Conservation (phyloP, 1,284 basidiomycete genomes). For the Fomes fomentarius region DNA sequence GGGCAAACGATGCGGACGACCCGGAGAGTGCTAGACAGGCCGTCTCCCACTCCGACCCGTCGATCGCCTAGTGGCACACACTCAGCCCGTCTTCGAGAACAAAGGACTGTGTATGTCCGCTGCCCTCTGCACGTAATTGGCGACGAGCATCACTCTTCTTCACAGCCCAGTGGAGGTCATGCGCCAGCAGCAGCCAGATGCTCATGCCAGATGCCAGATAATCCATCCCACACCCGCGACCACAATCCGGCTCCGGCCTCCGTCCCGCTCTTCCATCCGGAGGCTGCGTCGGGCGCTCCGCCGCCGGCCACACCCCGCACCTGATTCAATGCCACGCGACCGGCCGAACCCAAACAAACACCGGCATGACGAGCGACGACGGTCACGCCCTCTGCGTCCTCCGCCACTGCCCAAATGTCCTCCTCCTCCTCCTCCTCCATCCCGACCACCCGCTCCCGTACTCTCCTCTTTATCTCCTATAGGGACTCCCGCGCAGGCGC, state of each 20-base stretch:
- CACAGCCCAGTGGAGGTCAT: conserved; percentile 16
- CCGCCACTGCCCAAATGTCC: conserved; percentile 32
- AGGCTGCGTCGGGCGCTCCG: conserved; percentile 14
- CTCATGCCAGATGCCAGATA: too few species aligned
- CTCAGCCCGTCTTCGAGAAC: conserved; percentile 12
- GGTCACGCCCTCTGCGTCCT: conserved; percentile 18
- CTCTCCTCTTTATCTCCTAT: conserved; percentile 94
- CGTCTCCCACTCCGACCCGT: conserved; percentile 18
- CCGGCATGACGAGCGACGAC: conserved; percentile 30
- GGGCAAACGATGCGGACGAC: background rate
- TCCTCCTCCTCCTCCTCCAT: conserved; percentile 36
- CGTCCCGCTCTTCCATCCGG: conserved; percentile 13
- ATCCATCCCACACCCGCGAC: conserved; percentile 1
- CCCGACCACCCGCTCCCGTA: conserved; percentile 82
- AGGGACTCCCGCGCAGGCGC: conserved; percentile 77
- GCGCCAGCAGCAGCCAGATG: background rate
- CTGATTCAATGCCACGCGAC: conserved; percentile 1
- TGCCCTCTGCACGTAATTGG: conserved; percentile 16
- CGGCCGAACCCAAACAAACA: conserved; percentile 26
- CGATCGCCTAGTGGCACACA: conserved; percentile 10
- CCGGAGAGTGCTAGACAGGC: background rate
- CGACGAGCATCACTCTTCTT: conserved; percentile 19
- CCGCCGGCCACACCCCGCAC: conserved; percentile 2
- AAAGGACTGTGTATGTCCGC: conserved; percentile 15
- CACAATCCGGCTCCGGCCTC: conserved; percentile 9